Conservation (phyloP, 768 basidiomycete species). For the Mycena vitilis region DNA sequence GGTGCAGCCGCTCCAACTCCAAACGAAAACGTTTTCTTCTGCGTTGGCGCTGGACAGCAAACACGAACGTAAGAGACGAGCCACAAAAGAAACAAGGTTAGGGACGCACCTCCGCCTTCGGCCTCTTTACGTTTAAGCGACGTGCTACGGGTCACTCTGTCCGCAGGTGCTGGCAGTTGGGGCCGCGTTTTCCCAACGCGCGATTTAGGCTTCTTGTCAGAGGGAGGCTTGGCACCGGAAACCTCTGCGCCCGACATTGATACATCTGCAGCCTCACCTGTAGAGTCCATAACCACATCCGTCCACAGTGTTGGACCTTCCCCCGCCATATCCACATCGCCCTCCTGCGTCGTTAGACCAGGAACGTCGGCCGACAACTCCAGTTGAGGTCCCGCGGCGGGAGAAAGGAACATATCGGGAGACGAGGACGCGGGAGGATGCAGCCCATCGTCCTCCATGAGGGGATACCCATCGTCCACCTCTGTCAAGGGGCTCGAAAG, state of each 20-base stretch:
- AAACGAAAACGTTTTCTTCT: constrained; percentile 28
- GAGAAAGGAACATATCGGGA: constrained; percentile 30
- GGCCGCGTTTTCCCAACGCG: constrained; percentile 32
- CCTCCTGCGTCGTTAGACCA: background rate
- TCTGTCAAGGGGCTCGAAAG: constrained; percentile 28
- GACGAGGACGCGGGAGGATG: constrained; percentile 26
- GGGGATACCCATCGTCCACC: background rate
- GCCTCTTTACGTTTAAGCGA: constrained; percentile 36
- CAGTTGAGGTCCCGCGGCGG: constrained; percentile 20
- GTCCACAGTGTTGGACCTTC: background rate
- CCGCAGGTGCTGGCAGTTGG: constrained; percentile 24
- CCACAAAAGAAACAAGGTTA: background rate
- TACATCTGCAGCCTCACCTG: constrained; percentile 18
- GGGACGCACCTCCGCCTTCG: constrained; percentile 26
- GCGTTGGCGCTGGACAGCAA: constrained; percentile 9
- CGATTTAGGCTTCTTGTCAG: constrained; percentile 28
- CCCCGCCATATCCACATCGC: constrained; percentile 12
- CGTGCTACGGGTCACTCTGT: constrained; percentile 35
- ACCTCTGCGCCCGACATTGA: constrained; percentile 22
- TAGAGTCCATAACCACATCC: constrained; percentile 19
- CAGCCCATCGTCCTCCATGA: constrained; percentile 21
- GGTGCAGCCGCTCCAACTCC: constrained; percentile 21
- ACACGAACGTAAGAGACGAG: constrained; percentile 6
- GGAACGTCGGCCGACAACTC: too few relatives aligned
- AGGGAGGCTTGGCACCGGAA: background rate